Conservation (phyloP, 106 monocot species). For the Platanthera guangdongensis region DNA sequence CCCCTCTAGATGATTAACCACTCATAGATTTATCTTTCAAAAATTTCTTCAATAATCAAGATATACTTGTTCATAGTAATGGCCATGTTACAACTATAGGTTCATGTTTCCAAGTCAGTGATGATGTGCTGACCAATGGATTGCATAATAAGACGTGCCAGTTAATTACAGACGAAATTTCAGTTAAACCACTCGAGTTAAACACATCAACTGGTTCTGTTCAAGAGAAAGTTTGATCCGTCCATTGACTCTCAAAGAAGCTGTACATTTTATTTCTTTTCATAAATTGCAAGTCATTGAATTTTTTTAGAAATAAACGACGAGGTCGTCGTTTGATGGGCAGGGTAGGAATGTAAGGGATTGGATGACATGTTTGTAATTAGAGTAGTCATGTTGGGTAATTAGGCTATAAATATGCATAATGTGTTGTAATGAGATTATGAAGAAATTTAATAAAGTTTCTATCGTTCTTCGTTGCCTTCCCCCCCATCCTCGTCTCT, state of each 20-base stretch:
- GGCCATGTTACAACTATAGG: conserved; percentile 1
- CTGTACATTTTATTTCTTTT: background rate
- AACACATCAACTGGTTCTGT: background rate
- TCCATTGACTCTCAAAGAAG: background rate
- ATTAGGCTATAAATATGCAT: too few species aligned
- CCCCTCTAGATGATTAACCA: too few species aligned
- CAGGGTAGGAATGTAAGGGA: too few species aligned
- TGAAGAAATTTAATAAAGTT: too few species aligned
- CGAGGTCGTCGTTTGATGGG: too few species aligned
- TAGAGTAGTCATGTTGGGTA: too few species aligned
- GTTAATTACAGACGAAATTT: background rate
- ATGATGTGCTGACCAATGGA: conserved; percentile 3
- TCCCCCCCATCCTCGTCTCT: too few species aligned
- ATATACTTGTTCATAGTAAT: conserved; percentile 7
- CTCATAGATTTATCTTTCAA: background rate
- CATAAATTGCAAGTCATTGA: too few species aligned
- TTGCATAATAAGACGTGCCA: background rate
- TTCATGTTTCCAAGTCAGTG: conserved; percentile 19
- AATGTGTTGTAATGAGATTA: too few species aligned
- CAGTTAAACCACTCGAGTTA: background rate
- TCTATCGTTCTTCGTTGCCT: too few species aligned
- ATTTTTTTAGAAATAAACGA: too few species aligned
- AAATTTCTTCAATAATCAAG: background rate
- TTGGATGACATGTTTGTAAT: too few species aligned
- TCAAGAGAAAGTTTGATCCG: background rate